Evolutionary conservation across 2,329 filamentous ascomycete species (phyloP), one percentile per base, ranked within the genome.

Genomic region (Clarireedia paspali): DNA sequence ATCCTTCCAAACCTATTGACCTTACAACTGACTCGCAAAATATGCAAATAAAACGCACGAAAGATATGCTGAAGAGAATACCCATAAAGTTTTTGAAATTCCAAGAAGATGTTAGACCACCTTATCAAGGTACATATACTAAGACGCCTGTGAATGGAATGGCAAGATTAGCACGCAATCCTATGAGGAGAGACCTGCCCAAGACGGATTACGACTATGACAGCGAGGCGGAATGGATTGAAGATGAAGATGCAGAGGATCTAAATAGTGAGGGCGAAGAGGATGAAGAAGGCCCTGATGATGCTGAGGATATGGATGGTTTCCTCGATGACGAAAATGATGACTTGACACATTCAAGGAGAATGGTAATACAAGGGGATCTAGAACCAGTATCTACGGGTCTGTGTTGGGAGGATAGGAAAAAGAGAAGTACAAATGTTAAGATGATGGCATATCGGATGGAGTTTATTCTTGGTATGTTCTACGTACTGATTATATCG

Each of bases 141-240:
- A 79, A 81, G 14, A 72, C 66, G 59, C 75, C 67, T 50, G 71
- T 72, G 45, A 76, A 38, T 70, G 70, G 62, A 30, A 75, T 84
- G 59, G 66, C 67, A 4, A 74, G 70, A 47, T 68, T 84, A 6
- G 79, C 81, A 57, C 68, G 81, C 65, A 73, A 82, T 68, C 75
- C 88, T 59, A 63, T 76, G 65, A 69, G 74, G 62, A 70, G 78
- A 69, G 59, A 72, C n/a, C 72, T 90, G 1, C 71, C 74, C 12
- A 80, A 84, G 5, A 77, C 88, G 4, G 78, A 89, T 63, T 95
- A 95, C 68, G 88, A 91, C 61, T 91, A 92, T 67, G 89, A 94
- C 66, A 92, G 88, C 3, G 89, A 95, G 69, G 88, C 82, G 5
- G 89, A 94, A 68, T 95, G 89, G 89, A 78, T 84, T 48, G 86